phyloP scores from a whole-genome alignment of 2,329 filamentous ascomycete genomes.

The Fusarium foetens region DNA sequence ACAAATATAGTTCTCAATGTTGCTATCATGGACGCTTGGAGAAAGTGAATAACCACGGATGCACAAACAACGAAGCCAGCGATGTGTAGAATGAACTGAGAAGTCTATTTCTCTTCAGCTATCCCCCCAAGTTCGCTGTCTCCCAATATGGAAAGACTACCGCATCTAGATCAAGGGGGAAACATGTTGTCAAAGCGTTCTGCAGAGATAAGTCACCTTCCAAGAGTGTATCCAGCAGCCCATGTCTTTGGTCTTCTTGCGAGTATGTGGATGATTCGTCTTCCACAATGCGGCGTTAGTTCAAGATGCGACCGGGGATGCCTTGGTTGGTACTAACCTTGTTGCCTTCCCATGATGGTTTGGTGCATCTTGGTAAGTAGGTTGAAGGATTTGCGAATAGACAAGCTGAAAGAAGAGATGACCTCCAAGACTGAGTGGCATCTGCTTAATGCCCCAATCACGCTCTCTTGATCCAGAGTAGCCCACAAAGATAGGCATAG shows the following conservation, averaged over 20 bases:
- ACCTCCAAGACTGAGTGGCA: neutral
- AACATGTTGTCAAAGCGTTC: neutral
- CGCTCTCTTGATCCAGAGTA: neutral
- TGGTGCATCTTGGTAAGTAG: neutral
- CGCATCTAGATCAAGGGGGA: neutral
- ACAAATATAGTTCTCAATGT: no score
- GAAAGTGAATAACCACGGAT: no score
- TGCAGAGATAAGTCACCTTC: neutral
- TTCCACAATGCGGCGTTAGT: accelerated
- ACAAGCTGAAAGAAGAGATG: neutral
- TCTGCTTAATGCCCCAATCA: neutral
- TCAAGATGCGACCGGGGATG: no score
- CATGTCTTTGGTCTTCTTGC: neutral
- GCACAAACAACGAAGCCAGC: no score
- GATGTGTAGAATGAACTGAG: no score
- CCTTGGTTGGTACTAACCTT: no score
- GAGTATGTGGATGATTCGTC: neutral
- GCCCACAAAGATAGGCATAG: neutral
- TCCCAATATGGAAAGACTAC: neutral
- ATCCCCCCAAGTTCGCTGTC: neutral
- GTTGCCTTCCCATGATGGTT: neutral
- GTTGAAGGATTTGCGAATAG: neutral
- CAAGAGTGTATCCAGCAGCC: neutral
- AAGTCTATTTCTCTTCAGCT: neutral
- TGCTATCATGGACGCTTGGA: no score